Conservation (phyloP, 352 stramenopile species). For the Phytophthora pini region DNA sequence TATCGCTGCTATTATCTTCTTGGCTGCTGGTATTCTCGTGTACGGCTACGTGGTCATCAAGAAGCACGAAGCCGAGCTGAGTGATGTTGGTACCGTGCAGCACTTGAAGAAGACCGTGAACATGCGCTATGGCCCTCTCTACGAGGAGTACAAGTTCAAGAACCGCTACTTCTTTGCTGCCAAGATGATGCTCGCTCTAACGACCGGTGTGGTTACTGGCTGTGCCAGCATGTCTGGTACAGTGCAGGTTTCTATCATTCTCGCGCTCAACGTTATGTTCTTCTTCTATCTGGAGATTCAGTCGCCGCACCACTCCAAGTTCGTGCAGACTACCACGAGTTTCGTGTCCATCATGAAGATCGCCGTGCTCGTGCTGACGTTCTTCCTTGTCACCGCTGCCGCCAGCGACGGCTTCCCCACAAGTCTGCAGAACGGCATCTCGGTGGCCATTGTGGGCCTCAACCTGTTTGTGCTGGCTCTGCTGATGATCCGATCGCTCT, state of each 20-base stretch:
- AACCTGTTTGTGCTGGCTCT: conserved; percentile 74
- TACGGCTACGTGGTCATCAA: conserved; percentile 80
- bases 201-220: conserved; percentile 65
- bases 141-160: conserved; percentile 91
- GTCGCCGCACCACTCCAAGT: conserved; percentile 72
- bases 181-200: conserved; percentile 78
- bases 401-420: conserved; percentile 61
- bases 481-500: conserved; percentile 71
- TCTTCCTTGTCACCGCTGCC: conserved; percentile 72
- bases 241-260: conserved; percentile 61
- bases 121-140: conserved; percentile 82
- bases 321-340: conserved; percentile 75
- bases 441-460: conserved; percentile 68
- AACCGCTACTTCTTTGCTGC: conserved; percentile 86
- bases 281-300: conserved; percentile 80
- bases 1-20: conserved; percentile 59
- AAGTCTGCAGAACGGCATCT: conserved; percentile 72
- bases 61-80: conserved; percentile 77
- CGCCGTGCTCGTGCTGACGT: conserved; percentile 71
- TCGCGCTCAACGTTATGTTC: conserved; percentile 66
- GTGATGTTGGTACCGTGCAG: conserved; percentile 75
- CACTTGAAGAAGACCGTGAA: conserved; percentile 87
- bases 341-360: conserved; percentile 86
- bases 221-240: conserved; percentile 60
- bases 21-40: conserved; percentile 79